Evolutionary conservation across 768 basidiomycete genomes (phyloP).

Genomic region (Pisolithus albus): DNA sequence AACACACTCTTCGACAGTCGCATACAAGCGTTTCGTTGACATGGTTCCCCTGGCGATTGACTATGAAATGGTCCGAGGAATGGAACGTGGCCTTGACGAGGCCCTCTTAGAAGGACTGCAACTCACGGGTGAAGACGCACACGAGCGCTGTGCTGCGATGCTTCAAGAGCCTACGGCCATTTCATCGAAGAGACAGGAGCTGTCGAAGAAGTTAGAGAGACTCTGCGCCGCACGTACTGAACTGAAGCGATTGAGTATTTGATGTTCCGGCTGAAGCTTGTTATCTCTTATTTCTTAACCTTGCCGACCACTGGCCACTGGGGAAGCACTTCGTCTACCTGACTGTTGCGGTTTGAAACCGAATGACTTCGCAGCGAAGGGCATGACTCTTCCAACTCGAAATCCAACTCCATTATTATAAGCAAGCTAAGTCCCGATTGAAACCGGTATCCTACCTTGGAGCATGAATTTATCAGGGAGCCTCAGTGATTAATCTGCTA

Average conservation of each 20-base stretch:
- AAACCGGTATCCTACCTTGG: slow-evolving; percentile 7
- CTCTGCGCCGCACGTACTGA: slow-evolving; percentile 41
- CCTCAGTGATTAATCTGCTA: slow-evolving; percentile 39
- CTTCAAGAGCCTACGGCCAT: slow-evolving; percentile 45
- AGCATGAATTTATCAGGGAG: slow-evolving; percentile 46
- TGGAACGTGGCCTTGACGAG: slow-evolving; percentile 39
- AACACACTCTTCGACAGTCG: slow-evolving; percentile 27
- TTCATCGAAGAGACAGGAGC: slow-evolving; percentile 39
- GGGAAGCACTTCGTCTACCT: background rate
- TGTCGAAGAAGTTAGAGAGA: slow-evolving; percentile 46
- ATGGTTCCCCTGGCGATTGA: slow-evolving; percentile 39
- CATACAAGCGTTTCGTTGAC: slow-evolving; percentile 41
- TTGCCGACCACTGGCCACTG: background rate
- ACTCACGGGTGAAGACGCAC: slow-evolving; percentile 42
- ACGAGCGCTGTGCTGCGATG: slow-evolving; percentile 41
- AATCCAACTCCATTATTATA: too few relatives aligned
- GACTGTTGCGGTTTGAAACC: too few relatives aligned
- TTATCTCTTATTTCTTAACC: background rate
- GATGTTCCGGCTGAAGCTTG: background rate
- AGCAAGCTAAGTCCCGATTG: background rate
- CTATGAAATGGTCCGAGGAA: slow-evolving; percentile 35
- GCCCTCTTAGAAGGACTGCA: slow-evolving; percentile 44
- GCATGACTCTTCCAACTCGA: too few relatives aligned
- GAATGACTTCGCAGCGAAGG: too few relatives aligned
- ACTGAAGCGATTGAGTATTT: slow-evolving; percentile 14